phyloP scores from a whole-genome alignment of 768 basidiomycete genomes.

The Plicaturopsis crispa region DNA sequence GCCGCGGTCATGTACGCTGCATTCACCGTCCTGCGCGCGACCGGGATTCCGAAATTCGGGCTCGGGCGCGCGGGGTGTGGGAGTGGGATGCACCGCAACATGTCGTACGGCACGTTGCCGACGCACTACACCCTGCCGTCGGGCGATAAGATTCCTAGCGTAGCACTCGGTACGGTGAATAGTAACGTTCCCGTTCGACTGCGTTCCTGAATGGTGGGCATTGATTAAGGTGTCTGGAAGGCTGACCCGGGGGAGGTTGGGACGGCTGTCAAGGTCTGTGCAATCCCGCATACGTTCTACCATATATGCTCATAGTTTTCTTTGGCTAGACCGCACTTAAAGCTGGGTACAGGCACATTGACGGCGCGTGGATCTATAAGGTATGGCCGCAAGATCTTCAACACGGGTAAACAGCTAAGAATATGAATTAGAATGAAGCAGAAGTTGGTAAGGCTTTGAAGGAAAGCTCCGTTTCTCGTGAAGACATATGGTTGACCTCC shows the following conservation, averaged over 20 bases:
- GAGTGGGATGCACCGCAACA: conserved; percentile 14
- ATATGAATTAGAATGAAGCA: conserved; percentile 65
- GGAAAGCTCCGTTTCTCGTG: conserved; percentile 51
- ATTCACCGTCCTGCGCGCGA: conserved; percentile 9
- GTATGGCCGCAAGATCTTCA: too few species aligned
- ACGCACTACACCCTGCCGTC: conserved; percentile 54
- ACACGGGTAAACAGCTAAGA: too few species aligned
- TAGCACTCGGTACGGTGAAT: conserved; percentile 47
- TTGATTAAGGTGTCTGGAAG: conserved; percentile 53
- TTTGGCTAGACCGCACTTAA: conserved; percentile 48
- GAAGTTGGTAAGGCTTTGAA: conserved; percentile 60
- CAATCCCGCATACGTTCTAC: too few species aligned
- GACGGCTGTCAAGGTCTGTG: conserved; percentile 50
- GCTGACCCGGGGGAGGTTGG: conserved; percentile 54
- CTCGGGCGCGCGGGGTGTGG: neutral
- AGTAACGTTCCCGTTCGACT: neutral
- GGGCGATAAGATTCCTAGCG: conserved; percentile 59
- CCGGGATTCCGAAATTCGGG: conserved; percentile 8
- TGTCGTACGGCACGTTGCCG: conserved; percentile 23
- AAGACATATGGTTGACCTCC: conserved; percentile 62
- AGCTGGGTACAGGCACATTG: conserved; percentile 65
- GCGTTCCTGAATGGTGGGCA: neutral
- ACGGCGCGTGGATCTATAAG: conserved; percentile 65
- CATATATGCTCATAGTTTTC: too few species aligned
- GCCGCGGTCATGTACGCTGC: conserved; percentile 15